Evolutionary conservation across 2,329 filamentous ascomycete genomes (phyloP), one percentile per base, ranked within the genome.

Genomic region (Chaetomium olivaceum): DNA sequence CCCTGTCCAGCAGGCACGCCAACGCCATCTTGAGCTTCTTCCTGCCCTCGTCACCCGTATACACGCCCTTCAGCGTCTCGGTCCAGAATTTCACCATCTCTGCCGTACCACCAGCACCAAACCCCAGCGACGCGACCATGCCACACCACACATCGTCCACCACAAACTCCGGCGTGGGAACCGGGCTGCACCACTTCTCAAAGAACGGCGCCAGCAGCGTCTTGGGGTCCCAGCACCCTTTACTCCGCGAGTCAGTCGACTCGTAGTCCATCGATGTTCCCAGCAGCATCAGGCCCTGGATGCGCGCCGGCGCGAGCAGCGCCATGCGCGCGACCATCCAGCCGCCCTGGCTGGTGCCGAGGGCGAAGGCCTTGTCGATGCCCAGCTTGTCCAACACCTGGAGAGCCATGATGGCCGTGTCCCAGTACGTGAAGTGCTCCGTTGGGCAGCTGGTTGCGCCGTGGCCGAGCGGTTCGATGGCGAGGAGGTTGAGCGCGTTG

Each of bases 361-460:
- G 72, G 0, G 80, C 78, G 67, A 83, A 85, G 0, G 81, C 82
- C 75, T 80, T 81, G 21, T 76, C 60, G 29, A 85, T 77, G 1
- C 77, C 77, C 3, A 85, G 76, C 5, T 77, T 77, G 48, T 85
- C 80, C 78, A 88, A 77, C 1, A 85, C 83, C 74, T 88, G 84
- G 9, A 86, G 74, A 12, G 81, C 80, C 81, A 87, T 81, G 65
- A 79, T 74, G 54, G 83, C 83, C 3, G 82, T 76, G 72, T 85
- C 83, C 83, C 83, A 85, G 75, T 84, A 85, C 2, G 81, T 85
- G 70, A 83, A 85, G 65, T 83, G 80, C 70, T 83, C 81, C 0
- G 72, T 70, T n/a, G 73, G 62, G 63, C 72, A 77, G 63, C 73
- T 75, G 1, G 82, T 84, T 19, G 78, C 74, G 67, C 83, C 83